A percentile compares a stretch with the other conserved stretches of the same genome.
These are phyloP conservation scores for Picochlorum sp. DNA, from an alignment of 139 green algal species.

Conservation along the genomic window DNA sequence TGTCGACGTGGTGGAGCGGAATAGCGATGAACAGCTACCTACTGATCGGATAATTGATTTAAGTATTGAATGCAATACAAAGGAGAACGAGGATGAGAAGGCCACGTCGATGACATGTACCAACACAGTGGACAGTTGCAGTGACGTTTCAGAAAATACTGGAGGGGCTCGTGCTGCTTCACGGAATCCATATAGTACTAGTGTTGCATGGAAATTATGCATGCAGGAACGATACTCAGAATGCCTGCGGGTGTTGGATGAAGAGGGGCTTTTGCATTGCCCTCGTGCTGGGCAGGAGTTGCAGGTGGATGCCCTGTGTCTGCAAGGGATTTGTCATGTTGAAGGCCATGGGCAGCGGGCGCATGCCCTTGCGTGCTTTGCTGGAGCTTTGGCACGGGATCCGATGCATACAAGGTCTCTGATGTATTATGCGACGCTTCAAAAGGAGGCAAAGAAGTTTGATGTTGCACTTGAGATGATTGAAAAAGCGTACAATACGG, in stretches of 20 bases:
- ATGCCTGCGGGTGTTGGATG: constrained; percentile 16
- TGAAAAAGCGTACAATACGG: constrained; percentile 18
- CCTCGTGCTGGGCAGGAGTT: constrained; percentile 9
- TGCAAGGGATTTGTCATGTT: constrained; percentile 41
- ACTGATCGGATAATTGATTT: too few relatives aligned
- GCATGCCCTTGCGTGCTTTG: constrained; percentile 61
- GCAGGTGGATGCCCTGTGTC: constrained; percentile 34
- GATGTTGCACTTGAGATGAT: constrained; percentile 37
- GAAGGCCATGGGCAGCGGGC: constrained; percentile 28
- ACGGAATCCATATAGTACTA: background rate
- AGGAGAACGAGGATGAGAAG: background rate
- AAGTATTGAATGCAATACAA: too few relatives aligned
- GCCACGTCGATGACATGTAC: background rate
- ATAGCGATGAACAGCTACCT: too few relatives aligned
- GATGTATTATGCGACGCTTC: constrained; percentile 44
- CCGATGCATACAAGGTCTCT: constrained; percentile 38
- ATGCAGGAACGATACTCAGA: background rate
- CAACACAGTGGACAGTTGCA: background rate
- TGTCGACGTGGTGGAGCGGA: too few relatives aligned
- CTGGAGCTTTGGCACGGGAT: constrained; percentile 35
- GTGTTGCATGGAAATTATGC: background rate
- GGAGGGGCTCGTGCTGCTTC: background rate
- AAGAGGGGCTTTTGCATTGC: constrained; percentile 19
- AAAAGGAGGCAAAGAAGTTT: constrained; percentile 54
- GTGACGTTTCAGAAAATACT: background rate